Percentiles rank a stretch among this genome's conserved stretches.
Conservation (phyloP, 768 basidiomycete species). For the Tephrocybe sp. region DNA sequence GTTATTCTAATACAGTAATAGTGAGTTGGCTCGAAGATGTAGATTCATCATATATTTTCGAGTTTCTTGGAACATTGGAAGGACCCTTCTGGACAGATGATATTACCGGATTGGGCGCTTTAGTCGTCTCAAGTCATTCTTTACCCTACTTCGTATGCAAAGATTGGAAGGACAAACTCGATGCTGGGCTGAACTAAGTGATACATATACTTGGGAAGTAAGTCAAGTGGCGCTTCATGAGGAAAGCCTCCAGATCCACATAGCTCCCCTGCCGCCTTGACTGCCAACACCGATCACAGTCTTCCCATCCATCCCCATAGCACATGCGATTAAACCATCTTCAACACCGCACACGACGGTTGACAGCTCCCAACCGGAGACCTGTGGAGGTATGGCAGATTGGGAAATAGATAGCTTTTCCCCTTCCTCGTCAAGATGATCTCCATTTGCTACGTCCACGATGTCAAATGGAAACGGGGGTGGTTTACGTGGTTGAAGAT, state of each 20-base stretch:
- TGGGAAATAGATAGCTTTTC: conserved; percentile 1
- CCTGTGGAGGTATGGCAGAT: conserved; percentile 5
- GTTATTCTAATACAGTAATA: not conserved
- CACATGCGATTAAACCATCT: conserved; percentile 36
- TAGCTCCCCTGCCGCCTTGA: conserved; percentile 32
- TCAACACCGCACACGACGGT: conserved; percentile 1
- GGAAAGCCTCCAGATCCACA: conserved; percentile 40
- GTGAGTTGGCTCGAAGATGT: conserved; percentile 1
- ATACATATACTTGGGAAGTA: not conserved
- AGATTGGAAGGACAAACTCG: conserved; percentile 3
- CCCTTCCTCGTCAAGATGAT: conserved; percentile 28
- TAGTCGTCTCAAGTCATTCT: conserved; percentile 13
- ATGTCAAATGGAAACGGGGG: conserved; percentile 42
- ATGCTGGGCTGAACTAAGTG: not conserved
- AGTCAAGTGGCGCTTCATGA: not conserved
- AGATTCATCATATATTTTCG: conserved; percentile 1
- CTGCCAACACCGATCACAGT: conserved; percentile 40
- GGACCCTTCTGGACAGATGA: conserved; percentile 7
- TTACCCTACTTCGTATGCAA: conserved; percentile 3
- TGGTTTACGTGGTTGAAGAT: conserved; percentile 42
- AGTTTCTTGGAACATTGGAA: conserved; percentile 12
- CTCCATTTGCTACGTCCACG: conserved; percentile 19
- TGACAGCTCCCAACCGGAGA: conserved; percentile 23
- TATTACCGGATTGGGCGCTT: not conserved
- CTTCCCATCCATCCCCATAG: conserved; percentile 43